phyloP scores from a whole-genome alignment of 108 stramenopile genomes.

The Schizochytrium sp. region DNA sequence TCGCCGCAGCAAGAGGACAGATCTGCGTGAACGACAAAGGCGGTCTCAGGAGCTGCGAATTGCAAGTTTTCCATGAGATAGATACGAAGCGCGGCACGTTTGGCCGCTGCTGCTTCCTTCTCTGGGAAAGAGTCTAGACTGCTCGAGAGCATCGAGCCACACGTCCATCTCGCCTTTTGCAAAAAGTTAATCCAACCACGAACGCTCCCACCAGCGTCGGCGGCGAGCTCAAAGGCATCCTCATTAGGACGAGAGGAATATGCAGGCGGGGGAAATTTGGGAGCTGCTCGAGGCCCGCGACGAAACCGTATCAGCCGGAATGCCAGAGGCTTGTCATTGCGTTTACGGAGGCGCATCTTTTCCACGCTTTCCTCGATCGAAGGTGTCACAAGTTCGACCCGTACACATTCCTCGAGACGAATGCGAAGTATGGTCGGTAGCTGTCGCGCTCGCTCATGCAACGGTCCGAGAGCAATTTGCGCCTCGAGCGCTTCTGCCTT shows the following conservation, averaged over 20 bases:
- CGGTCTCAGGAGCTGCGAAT: too few relatives aligned
- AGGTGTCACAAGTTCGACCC: not conserved
- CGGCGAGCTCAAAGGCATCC: not conserved
- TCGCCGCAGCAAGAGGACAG: too few relatives aligned
- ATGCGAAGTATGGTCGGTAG: not conserved
- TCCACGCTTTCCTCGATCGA: not conserved
- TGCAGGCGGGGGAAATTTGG: not conserved
- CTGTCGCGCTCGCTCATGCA: not conserved
- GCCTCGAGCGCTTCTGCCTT: not conserved
- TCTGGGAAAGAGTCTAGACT: not conserved
- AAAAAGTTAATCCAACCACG: not conserved
- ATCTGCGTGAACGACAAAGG: too few relatives aligned
- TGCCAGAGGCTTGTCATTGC: not conserved
- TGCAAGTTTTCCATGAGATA: too few relatives aligned
- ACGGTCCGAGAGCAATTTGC: not conserved
- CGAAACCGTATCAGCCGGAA: not conserved
- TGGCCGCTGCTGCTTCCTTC: too few relatives aligned
- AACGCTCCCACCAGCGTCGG: not conserved
- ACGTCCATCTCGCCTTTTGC: not conserved
- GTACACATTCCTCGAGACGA: not conserved
- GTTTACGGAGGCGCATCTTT: not conserved
- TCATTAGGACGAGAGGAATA: not conserved
- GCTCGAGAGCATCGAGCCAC: not conserved
- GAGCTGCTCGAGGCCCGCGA: not conserved
- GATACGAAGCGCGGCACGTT: too few relatives aligned